Base-by-base conservation (phyloP, 2,329 filamentous ascomycete genomes). In the Plenodomus lindquistii region DNA sequence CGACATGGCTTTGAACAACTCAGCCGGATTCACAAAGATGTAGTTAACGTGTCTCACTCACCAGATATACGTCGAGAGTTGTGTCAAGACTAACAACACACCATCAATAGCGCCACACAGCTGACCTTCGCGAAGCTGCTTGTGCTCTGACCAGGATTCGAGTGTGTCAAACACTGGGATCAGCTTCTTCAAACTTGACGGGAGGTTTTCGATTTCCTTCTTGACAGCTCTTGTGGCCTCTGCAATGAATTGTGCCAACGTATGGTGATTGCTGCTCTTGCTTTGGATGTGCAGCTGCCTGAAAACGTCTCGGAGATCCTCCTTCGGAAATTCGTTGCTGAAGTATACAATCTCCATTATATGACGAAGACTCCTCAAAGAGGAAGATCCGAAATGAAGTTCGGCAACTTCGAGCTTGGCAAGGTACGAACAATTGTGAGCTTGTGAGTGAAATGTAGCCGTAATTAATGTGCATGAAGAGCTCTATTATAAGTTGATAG, bases 311-410 rank as follows among this genome's bases (percentile, higher is more conserved):
- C 66, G 50, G 9, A 79, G 54, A 50, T 79, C 73, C 29, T 79
- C 77, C n/a, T 63, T 67, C 0, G 78, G 77, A 42, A 80, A 77
- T 50, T 80, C 77, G 47, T 79, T 77, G 53, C 73, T 70, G 60
- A 80, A 80, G 57, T 73, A 78, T 34, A 69, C 42, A 29, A 79
- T 39, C 48, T 65, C 67, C 60, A 71, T 69, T 24, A 11, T 40
- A 11, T 40, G 41, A 10, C 35, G 11, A 24, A 16, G 35, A 20
- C 19, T 18, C 34, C 17, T 36, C 6, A 36, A 18, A 18, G 34
- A 6, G n/a, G 34, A 5, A 7, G 13, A 5, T 7, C 6, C 15
- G 34, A 18, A 36, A 10, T 24, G 10, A 24, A 10, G 5, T 5
- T 24, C 22, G 22, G 10, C 5, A 17, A 18, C 13, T 11, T 18